Conservation (phyloP, 495 filamentous ascomycete species). For the Thermothielavioides terrestris region DNA sequence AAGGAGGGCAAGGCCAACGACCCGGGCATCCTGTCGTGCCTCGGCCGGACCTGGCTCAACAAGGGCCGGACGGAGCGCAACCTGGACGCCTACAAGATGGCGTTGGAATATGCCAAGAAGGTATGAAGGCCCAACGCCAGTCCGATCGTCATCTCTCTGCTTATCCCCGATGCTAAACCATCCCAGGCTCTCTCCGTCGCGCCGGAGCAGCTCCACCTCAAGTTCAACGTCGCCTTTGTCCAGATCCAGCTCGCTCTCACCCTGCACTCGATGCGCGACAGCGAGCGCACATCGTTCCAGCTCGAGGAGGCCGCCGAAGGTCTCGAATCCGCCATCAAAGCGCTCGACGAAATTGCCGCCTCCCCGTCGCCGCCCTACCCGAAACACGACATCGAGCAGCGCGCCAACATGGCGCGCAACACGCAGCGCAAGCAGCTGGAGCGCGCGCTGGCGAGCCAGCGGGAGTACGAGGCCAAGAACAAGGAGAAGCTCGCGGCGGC, state of each 20-base stretch:
- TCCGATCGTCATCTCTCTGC: neutral
- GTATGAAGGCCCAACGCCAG: conserved; percentile 27
- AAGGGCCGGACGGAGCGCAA: conserved; percentile 75
- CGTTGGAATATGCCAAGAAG: conserved; percentile 78
- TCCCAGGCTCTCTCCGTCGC: conserved; percentile 61
- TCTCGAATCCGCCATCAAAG: conserved; percentile 82
- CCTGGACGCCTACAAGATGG: conserved; percentile 70
- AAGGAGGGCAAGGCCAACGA: conserved; percentile 72
- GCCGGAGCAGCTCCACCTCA: conserved; percentile 77
- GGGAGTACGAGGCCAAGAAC: conserved; percentile 89
- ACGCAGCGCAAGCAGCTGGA: conserved; percentile 88
- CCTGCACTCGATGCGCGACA: conserved; percentile 64
- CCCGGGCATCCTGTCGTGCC: conserved; percentile 74
- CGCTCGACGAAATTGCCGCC: conserved; percentile 70
- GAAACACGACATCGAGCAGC: conserved; percentile 78
- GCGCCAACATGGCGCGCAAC: conserved; percentile 91
- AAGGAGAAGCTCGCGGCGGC: conserved; percentile 72
- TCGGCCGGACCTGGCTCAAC: conserved; percentile 88
- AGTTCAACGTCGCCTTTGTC: conserved; percentile 97
- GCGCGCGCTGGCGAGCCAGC: conserved; percentile 70
- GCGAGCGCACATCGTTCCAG: conserved; percentile 67
- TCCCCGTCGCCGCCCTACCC: conserved; percentile 85
- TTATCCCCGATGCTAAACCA: conserved; percentile 14
- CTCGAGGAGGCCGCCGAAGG: conserved; percentile 68
- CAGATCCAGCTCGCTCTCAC: conserved; percentile 84